phyloP scores from a whole-genome alignment of 352 stramenopile species.

The Globisporangium splendens region DNA sequence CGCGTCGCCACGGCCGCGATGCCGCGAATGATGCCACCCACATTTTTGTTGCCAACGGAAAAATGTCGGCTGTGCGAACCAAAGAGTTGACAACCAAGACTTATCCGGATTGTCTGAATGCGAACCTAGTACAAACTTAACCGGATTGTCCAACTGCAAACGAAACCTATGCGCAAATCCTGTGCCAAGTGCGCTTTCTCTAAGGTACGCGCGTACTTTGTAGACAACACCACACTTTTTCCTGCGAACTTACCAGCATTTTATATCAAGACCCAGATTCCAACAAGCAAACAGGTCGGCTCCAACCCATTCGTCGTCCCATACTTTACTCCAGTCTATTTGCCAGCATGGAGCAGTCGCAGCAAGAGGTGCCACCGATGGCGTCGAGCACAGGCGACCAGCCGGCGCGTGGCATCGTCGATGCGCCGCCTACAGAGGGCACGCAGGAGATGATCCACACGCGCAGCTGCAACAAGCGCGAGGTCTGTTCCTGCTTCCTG shows the following conservation, averaged over 20 bases:
- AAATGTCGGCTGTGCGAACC: background rate
- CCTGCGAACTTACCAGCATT: too few species aligned
- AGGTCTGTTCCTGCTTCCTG: slow-evolving; percentile 65
- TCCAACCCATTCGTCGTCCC: too few species aligned
- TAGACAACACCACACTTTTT: too few species aligned
- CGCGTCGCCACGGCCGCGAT: too few species aligned
- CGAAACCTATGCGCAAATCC: too few species aligned
- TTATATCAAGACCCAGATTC: too few species aligned
- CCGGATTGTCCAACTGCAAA: too few species aligned
- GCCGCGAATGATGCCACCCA: slow-evolving; percentile 1
- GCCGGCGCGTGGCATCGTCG: slow-evolving; percentile 2
- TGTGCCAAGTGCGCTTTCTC: too few species aligned
- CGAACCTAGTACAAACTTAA: too few species aligned
- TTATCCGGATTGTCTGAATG: background rate
- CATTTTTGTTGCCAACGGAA: slow-evolving; percentile 5
- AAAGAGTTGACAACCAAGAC: background rate
- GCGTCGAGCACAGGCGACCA: slow-evolving; percentile 3
- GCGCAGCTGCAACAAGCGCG: slow-evolving; percentile 57
- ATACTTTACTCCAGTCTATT: too few species aligned
- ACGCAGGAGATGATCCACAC: slow-evolving; percentile 36
- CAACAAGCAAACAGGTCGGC: too few species aligned
- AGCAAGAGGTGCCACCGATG: slow-evolving; percentile 6
- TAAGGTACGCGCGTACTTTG: too few species aligned
- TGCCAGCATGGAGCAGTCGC: background rate
- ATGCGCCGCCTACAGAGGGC: slow-evolving; percentile 11